Percentiles rank a stretch among this genome's conserved stretches.
Conservation (phyloP, 495 filamentous ascomycete species). For the Hypomontagnella submonticulosa region DNA sequence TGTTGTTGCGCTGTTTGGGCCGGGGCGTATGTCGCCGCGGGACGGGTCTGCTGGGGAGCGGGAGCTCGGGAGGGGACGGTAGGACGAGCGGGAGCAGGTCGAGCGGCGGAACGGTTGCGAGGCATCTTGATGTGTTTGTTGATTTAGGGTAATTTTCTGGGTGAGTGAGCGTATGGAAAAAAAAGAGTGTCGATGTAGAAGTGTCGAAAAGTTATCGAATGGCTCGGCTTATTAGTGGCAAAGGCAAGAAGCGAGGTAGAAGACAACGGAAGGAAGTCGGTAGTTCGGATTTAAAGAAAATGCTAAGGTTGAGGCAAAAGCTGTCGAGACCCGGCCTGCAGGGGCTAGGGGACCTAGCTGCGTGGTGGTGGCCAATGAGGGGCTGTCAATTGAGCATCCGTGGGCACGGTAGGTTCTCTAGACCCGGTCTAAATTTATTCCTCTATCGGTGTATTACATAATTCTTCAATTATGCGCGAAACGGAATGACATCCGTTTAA, state of each 20-base stretch:
- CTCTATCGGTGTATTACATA: constrained; percentile 5
- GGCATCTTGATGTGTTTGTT: constrained; percentile 66
- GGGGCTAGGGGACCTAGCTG: constrained; percentile 3
- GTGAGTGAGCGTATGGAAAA: not conserved
- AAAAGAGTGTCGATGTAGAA: constrained; percentile 11
- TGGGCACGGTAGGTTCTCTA: not conserved
- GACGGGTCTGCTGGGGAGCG: constrained; percentile 70
- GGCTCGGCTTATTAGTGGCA: constrained; percentile 32
- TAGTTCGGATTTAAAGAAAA: constrained; percentile 43
- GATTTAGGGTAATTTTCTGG: constrained; percentile 10
- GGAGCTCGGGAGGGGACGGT: constrained; percentile 71
- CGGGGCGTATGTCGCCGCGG: constrained; percentile 73
- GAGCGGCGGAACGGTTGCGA: constrained; percentile 76
- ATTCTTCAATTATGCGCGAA: constrained; percentile 14
- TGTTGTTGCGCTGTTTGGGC: constrained; percentile 58
- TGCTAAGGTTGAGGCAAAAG: constrained; percentile 6
- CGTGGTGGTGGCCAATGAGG: constrained; percentile 39
- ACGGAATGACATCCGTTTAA: constrained; percentile 12
- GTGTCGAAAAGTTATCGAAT: constrained; percentile 14
- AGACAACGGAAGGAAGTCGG: constrained; percentile 28
- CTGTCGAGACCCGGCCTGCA: constrained; percentile 5
- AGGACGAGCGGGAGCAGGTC: constrained; percentile 74
- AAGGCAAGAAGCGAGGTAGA: constrained; percentile 1
- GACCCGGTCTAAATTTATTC: not conserved
- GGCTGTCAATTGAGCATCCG: constrained; percentile 28